Conservation (phyloP, 2,329 filamentous ascomycete species). For the Lasiodiplodia hormozganensis region DNA sequence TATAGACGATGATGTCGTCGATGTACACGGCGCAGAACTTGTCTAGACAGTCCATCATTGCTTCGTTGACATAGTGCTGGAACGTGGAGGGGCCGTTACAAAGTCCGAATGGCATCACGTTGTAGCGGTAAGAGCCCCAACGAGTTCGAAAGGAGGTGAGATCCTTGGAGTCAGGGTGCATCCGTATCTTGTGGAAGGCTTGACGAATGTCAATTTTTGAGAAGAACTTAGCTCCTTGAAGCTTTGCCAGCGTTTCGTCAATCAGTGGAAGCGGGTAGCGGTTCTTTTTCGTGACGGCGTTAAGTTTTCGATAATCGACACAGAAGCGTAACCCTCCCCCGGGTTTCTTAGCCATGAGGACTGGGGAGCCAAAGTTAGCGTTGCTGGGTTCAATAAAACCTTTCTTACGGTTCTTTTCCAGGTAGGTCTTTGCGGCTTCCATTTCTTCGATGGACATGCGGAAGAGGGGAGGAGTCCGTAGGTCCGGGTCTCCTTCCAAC, state of each 20-base stretch:
- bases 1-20: slow-evolving; percentile 16
- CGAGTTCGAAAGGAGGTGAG: slow-evolving; percentile 33
- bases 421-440: background rate
- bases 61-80: slow-evolving; percentile 34
- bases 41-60: slow-evolving; percentile 12
- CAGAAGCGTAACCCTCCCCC: background rate
- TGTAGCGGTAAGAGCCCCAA: slow-evolving; percentile 36
- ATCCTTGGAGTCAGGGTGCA: background rate
- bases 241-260: background rate
- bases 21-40: slow-evolving; percentile 9
- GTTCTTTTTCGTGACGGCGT: slow-evolving; percentile 5
- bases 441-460: background rate
- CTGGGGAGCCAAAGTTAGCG: background rate
- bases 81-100: slow-evolving; percentile 34
- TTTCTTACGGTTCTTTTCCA: background rate
- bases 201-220: background rate
- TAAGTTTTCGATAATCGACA: background rate
- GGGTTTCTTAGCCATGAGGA: background rate
- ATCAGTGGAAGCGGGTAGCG: background rate
- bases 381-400: background rate
- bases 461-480: background rate
- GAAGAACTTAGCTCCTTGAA: background rate
- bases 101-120: slow-evolving; percentile 38
- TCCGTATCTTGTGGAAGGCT: slow-evolving; percentile 11
- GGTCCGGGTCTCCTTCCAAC: background rate